A percentile compares a stretch with the other conserved stretches of the same genome.
Evolutionary conservation across 108 stramenopile species (phyloP).

Genomic region (Conticribra guillardii): DNA sequence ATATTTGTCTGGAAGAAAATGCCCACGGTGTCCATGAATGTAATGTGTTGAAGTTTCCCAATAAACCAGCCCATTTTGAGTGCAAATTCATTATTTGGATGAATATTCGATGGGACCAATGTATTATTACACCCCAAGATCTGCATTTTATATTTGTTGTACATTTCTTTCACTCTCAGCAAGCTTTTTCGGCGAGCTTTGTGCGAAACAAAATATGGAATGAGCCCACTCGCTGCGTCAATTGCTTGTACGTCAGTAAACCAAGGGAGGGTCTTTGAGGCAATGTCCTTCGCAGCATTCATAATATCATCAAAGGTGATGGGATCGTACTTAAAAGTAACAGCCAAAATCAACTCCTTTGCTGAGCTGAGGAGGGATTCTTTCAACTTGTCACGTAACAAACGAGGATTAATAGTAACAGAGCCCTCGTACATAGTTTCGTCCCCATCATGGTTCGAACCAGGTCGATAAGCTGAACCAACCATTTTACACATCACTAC

Average conservation of each 20-base stretch:
- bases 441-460: background rate
- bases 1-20: constrained; percentile 1
- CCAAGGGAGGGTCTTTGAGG: background rate
- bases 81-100: constrained; percentile 3
- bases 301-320: background rate
- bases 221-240: no score
- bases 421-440: background rate
- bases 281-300: background rate
- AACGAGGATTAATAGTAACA: background rate
- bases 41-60: background rate
- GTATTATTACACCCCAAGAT: no score
- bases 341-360: background rate
- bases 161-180: no score
- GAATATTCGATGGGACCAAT: no score
- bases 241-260: background rate
- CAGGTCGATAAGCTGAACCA: background rate
- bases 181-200: no score
- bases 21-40: background rate
- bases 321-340: background rate
- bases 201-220: no score
- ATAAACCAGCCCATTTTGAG: constrained; percentile 7
- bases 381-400: background rate
- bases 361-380: constrained; percentile 3
- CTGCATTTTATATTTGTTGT: no score
- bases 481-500: background rate